Evolutionary conservation across 208 protist species (phyloP), one percentile per base, ranked within the genome.

Genomic region (Novymonas esmeraldas): DNA sequence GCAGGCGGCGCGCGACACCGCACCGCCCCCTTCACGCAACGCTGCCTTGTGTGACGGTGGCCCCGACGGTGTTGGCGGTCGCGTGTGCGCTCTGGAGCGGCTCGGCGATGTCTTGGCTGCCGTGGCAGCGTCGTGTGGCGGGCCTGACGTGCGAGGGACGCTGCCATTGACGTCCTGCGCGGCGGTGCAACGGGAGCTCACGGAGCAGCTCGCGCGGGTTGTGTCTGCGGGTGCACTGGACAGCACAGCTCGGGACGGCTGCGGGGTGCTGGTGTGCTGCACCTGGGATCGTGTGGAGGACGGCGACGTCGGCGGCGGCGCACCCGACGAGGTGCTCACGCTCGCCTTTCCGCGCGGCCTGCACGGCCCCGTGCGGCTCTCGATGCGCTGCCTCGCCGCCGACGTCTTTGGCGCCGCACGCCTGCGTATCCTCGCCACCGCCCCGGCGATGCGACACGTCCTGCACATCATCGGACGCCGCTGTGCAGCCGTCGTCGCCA

Each of bases 371-470:
- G n/a, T 73, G n/a, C 48, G 29, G 5, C 58, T 73, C 9, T 73
- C 67, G 1, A 39, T 73, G n/a, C 22, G 26, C n/a, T 49, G 67
- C 26, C 56, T 73, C 42, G 67, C 67, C n/a, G 48, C 38, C 4
- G 67, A 73, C 22, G 22, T 73, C 3, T 54, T 73, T 18, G 7
- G 46, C 20, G 46, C 58, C 49, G 67, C 61, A 11, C 67, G 67
- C 7, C 42, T 59, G 3, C 18, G 48, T 22, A 22, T 34, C 33
- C 38, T 65, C 11, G 59, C 49, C 6, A 20, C 26, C 13, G 65
- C 67, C 10, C 33, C 20, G 9, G 67, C 58, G 36, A 45, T 73
- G 28, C 67, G 45, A 11, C 38, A 33, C 26, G 51, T 60, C 3
- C 29, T 64, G 14, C 18, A 3, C 46, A 16, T 11, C 44, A 14